phyloP scores from a whole-genome alignment of 1,284 basidiomycete genomes.

The Ganoderma meredithae region DNA sequence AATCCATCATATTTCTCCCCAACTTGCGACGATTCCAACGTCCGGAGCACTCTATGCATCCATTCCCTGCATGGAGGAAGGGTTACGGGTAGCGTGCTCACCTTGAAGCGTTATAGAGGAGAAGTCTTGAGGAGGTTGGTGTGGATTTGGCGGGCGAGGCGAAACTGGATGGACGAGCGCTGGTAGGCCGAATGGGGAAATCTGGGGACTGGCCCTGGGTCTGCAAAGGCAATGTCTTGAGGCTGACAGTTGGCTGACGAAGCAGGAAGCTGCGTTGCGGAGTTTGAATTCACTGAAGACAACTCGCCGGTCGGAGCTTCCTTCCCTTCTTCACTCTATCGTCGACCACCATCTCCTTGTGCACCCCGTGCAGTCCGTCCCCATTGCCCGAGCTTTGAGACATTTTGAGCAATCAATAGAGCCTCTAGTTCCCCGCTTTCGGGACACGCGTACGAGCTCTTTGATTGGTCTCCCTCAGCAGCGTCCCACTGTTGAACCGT shows the following conservation, averaged over 20 bases:
- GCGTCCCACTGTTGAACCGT: slow-evolving; percentile 22
- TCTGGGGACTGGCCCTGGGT: slow-evolving; percentile 33
- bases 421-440: slow-evolving; percentile 19
- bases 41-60: slow-evolving; percentile 10
- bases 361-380: slow-evolving; percentile 31
- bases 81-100: slow-evolving; percentile 37
- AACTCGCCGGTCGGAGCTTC: slow-evolving; percentile 37
- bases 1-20: slow-evolving; percentile 42
- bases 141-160: slow-evolving; percentile 31
- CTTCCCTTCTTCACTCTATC: slow-evolving; percentile 49
- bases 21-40: slow-evolving; percentile 18
- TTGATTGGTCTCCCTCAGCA: slow-evolving; percentile 21
- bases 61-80: slow-evolving; percentile 14
- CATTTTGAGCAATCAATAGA: slow-evolving; percentile 34
- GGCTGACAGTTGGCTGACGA: slow-evolving; percentile 18
- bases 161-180: slow-evolving; percentile 25
- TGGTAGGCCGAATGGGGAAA: slow-evolving; percentile 24
- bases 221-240: slow-evolving; percentile 23
- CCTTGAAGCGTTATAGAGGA: slow-evolving; percentile 37
- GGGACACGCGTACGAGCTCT: slow-evolving; percentile 24
- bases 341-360: slow-evolving; percentile 53
- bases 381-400: slow-evolving; percentile 34
- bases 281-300: slow-evolving; percentile 37
- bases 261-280: slow-evolving; percentile 37
- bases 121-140: slow-evolving; percentile 43